phyloP scores from a whole-genome alignment of 176 grass and related monocot species.

The Raddia guianensis region DNA sequence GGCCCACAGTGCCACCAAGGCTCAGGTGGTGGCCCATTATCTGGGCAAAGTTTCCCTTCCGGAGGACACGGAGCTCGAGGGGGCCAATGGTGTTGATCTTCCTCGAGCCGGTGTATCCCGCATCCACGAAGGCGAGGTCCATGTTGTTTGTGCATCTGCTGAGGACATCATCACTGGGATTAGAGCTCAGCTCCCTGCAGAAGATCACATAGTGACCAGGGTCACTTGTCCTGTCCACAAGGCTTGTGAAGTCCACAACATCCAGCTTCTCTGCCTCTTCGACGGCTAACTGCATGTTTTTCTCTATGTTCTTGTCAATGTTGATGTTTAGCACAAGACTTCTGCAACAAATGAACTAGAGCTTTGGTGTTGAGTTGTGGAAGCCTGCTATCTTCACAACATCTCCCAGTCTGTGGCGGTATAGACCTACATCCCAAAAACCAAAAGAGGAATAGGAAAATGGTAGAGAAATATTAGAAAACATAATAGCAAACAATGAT shows the following conservation, averaged over 20 bases:
- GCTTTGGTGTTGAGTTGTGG: conserved; percentile 82
- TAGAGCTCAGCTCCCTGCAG: conserved; percentile 81
- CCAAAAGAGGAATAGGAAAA: neutral
- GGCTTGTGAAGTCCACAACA: conserved; percentile 88
- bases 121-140: conserved; percentile 79
- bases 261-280: conserved; percentile 84
- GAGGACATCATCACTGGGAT: conserved; percentile 57
- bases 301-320: conserved; percentile 96
- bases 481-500: neutral
- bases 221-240: conserved; percentile 60
- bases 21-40: conserved; percentile 68
- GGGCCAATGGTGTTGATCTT: conserved; percentile 72
- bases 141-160: conserved; percentile 69
- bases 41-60: conserved; percentile 78
- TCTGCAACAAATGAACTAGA: conserved; percentile 79
- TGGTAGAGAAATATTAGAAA: neutral
- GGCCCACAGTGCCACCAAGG: conserved; percentile 64
- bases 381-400: conserved; percentile 68
- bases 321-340: conserved; percentile 90
- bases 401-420: conserved; percentile 86
- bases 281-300: conserved; percentile 81
- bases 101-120: conserved; percentile 69
- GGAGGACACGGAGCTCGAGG: conserved; percentile 76
- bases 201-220: conserved; percentile 79
- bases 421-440: conserved; percentile 54